These are phyloP conservation scores for Cyberlindnera maritima DNA, from an alignment of 805 yeast species.

Conservation along the genomic window DNA sequence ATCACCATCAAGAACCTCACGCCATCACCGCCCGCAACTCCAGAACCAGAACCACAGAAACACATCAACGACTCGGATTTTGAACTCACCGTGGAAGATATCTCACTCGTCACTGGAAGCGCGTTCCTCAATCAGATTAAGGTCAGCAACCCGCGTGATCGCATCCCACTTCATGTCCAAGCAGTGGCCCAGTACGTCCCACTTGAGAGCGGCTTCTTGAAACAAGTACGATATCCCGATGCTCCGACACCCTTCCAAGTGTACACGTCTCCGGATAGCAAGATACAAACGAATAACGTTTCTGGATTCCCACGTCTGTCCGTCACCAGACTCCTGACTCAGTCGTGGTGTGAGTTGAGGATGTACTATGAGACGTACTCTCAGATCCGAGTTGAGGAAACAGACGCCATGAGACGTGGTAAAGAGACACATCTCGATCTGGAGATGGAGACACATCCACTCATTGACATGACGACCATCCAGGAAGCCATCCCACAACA, in stretches of 20 bases:
- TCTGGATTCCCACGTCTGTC: slow-evolving; percentile 39
- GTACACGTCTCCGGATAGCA: slow-evolving; percentile 8
- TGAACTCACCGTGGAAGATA: slow-evolving; percentile 8
- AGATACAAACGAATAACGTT: background rate
- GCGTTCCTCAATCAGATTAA: slow-evolving; percentile 1
- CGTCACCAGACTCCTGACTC: slow-evolving; percentile 58
- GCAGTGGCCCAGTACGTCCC: slow-evolving; percentile 10
- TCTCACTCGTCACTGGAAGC: background rate
- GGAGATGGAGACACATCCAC: slow-evolving; percentile 46
- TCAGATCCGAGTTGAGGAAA: slow-evolving; percentile 34
- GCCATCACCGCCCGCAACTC: background rate
- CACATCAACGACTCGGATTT: background rate
- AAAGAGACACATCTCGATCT: slow-evolving; percentile 42
- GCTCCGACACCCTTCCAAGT: slow-evolving; percentile 21
- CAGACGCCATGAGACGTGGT: slow-evolving; percentile 47
- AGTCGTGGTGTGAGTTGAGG: slow-evolving; percentile 68
- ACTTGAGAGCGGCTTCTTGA: slow-evolving; percentile 6
- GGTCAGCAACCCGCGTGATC: background rate
- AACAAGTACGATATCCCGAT: slow-evolving; percentile 1
- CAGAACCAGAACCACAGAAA: background rate
- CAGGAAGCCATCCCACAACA: slow-evolving; percentile 1
- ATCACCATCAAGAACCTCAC: background rate
- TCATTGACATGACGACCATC: slow-evolving; percentile 6
- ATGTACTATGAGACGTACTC: slow-evolving; percentile 52
- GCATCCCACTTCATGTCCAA: slow-evolving; percentile 4